Evolutionary conservation across 208 protist genomes (phyloP).

Genomic region (Trichomonas tenax): DNA sequence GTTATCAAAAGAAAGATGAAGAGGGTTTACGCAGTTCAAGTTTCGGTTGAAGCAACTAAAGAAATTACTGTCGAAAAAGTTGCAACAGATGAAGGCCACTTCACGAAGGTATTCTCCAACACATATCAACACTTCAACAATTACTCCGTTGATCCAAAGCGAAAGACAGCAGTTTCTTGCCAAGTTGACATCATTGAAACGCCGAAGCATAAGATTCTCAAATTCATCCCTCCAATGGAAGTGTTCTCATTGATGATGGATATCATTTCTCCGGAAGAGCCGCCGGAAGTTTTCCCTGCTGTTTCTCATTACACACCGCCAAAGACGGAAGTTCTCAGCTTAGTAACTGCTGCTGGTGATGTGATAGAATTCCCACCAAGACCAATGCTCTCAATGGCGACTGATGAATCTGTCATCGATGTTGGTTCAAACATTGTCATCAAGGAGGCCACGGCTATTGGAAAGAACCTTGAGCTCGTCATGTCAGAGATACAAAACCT

Average conservation of each 20-base stretch:
- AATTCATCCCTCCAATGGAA: neutral
- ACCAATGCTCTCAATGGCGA: neutral
- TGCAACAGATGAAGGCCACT: neutral
- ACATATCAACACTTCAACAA: neutral
- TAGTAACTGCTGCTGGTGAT: neutral
- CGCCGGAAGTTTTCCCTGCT: neutral
- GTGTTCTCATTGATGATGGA: neutral
- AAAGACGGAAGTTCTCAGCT: neutral
- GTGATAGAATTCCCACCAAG: neutral
- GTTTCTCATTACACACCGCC: neutral
- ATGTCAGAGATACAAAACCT: neutral
- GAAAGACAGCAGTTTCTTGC: neutral
- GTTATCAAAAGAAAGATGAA: neutral
- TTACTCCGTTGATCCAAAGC: neutral
- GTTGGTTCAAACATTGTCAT: neutral
- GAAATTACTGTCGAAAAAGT: neutral
- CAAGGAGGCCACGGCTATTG: neutral
- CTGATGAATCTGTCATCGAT: neutral
- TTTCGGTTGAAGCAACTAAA: neutral
- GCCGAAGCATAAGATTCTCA: neutral
- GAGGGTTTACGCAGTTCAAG: neutral
- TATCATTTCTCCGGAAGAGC: neutral
- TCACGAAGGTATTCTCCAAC: neutral
- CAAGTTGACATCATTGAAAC: neutral
- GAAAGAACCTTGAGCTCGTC: neutral